Base-by-base conservation (phyloP, 1,284 basidiomycete species). In the Cystobasidium slooffiae region DNA sequence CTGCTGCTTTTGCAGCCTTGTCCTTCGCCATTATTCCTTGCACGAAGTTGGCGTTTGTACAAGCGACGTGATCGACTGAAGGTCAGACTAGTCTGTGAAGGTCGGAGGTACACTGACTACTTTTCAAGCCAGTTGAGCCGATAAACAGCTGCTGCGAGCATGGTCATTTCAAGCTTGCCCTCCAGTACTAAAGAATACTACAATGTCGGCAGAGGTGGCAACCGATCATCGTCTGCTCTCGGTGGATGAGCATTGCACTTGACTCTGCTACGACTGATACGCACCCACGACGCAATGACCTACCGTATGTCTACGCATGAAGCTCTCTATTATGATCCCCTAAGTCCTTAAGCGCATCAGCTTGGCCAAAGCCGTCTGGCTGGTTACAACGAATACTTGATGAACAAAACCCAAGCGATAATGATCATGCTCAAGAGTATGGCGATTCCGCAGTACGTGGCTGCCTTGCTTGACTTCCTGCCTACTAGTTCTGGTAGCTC, bases 401-500 rank as follows among this genome's bases (percentile, higher is more conserved):
- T 68, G 70, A 79, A 80, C 10, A 80, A 37, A 5, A 77, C 76
- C 53, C 78, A 79, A 1, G 76, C 77, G 9, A 66, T 73, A 10
- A 74, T 62, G 43, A 80, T 76, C 61, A 78, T 75, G 18, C 74
- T 76, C 6, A 56, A n/a, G 14, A 79, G 74, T 12, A 76, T 52
- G 10, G 51, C 44, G 49, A 78, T 59, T 0, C 77, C 78, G 0
- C 73, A 65, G 5, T 22, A 44, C 0, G 79, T 79, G 64, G 78
- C 76, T 44, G 24, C 22, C 52, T 58, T 75, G 49, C 75, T 77
- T 0, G 79, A 77, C 49, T 70, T 76, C 7, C 77, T n/a, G 12
- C 78, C 47, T 5, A 65, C 74, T 9, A 47, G 5, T 6, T n/a
- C 41, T 12, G 44, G 47, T 53, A 68, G 64, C 22, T 81, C 77